Conservation (phyloP, 768 basidiomycete genomes). For the Exsudoporus frostii region DNA sequence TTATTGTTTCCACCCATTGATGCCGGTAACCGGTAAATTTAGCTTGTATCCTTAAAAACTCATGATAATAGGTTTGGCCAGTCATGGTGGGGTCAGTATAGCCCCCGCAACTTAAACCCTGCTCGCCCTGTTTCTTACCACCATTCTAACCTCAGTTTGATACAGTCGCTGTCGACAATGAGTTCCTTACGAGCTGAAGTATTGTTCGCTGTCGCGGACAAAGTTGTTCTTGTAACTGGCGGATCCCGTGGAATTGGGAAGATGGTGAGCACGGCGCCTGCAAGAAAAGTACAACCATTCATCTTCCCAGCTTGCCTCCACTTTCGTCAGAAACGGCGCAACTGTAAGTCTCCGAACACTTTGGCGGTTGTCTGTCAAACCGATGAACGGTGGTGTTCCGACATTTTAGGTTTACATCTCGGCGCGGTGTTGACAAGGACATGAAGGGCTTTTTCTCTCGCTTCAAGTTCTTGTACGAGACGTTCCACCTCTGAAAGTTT, state of each 20-base stretch:
- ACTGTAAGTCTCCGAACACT: slow-evolving; percentile 34
- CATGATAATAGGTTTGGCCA: slow-evolving; percentile 16
- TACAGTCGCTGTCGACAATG: slow-evolving; percentile 27
- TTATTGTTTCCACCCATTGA: not conserved
- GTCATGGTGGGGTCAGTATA: slow-evolving; percentile 1
- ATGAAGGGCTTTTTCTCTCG: slow-evolving; percentile 52
- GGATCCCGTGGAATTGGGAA: slow-evolving; percentile 66
- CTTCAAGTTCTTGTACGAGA: slow-evolving; percentile 47
- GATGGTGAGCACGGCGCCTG: slow-evolving; percentile 40
- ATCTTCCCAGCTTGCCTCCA: slow-evolving; percentile 52
- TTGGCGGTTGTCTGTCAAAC: not conserved
- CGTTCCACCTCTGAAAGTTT: slow-evolving; percentile 51
- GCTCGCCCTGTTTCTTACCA: not conserved
- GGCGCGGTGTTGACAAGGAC: slow-evolving; percentile 66
- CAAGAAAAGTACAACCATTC: slow-evolving; percentile 3
- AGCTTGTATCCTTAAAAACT: slow-evolving; percentile 8
- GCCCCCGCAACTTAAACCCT: not conserved
- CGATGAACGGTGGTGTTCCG: not conserved
- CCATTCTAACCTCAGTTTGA: not conserved
- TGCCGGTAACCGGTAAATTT: slow-evolving; percentile 11
- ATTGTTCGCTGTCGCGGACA: slow-evolving; percentile 50
- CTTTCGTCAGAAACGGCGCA: slow-evolving; percentile 61
- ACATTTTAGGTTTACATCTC: slow-evolving; percentile 55
- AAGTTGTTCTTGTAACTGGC: slow-evolving; percentile 61
- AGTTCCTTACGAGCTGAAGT: slow-evolving; percentile 33